These are phyloP conservation scores for Deinandra increscens DNA, from an alignment of 129 eudicot species.

Conservation along the genomic window DNA sequence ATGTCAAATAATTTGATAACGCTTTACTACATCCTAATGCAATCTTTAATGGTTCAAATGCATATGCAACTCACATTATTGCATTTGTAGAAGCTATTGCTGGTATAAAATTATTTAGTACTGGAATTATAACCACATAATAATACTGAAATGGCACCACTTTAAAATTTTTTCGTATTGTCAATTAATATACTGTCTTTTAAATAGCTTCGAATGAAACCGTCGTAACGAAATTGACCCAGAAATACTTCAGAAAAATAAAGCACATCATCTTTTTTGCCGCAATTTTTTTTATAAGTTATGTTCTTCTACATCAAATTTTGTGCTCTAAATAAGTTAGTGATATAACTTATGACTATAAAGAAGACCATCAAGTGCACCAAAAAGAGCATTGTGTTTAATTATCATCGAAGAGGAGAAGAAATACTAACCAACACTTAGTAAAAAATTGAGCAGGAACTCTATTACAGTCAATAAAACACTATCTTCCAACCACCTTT, in stretches of 20 bases:
- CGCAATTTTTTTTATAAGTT: neutral
- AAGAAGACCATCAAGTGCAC: neutral
- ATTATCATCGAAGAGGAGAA: no score
- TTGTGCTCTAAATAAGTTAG: neutral
- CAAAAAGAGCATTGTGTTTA: neutral
- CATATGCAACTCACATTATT: slow-evolving; percentile 86
- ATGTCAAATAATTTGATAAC: slow-evolving; percentile 81
- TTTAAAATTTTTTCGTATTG: slow-evolving; percentile 4
- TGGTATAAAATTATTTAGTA: slow-evolving; percentile 76
- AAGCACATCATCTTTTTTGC: neutral
- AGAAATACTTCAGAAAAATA: slow-evolving; percentile 1
- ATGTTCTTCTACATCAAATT: neutral
- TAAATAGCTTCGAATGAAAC: neutral
- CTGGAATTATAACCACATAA: no score
- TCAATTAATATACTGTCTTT: slow-evolving; percentile 5
- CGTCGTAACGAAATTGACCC: neutral
- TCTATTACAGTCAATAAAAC: no score
- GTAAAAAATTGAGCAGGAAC: no score
- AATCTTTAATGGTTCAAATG: slow-evolving; percentile 87
- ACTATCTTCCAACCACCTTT: no score
- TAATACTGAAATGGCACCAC: neutral
- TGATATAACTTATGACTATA: neutral
- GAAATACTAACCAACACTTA: no score
- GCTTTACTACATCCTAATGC: slow-evolving; percentile 93
- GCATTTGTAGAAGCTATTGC: slow-evolving; percentile 99